These are phyloP conservation scores for Aurinia saxatilis DNA, from an alignment of 345 rosid genomes.

Conservation along the genomic window DNA sequence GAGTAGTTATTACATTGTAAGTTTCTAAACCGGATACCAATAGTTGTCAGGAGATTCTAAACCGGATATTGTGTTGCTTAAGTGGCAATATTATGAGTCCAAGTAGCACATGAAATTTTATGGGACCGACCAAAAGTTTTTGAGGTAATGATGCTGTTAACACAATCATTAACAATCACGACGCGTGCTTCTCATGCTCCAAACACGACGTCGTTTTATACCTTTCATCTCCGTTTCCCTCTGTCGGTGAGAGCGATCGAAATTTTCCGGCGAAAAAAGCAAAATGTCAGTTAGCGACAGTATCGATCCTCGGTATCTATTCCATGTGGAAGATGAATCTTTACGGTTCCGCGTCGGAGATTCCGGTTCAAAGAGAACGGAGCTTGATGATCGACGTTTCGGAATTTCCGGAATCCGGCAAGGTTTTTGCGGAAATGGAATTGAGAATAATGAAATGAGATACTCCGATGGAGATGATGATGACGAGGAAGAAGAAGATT, in stretches of 20 bases:
- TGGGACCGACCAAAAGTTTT: neutral
- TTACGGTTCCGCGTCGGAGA: slow-evolving; percentile 38
- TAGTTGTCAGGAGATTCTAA: neutral
- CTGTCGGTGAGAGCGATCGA: neutral
- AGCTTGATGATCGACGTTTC: slow-evolving; percentile 54
- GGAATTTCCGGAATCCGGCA: slow-evolving; percentile 38
- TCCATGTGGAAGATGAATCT: slow-evolving; percentile 47
- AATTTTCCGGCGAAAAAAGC: neutral
- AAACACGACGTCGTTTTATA: slow-evolving; percentile 2
- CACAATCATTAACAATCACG: slow-evolving; percentile 11
- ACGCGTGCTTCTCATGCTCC: slow-evolving; percentile 15
- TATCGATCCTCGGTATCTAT: slow-evolving; percentile 45
- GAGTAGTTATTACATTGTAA: neutral
- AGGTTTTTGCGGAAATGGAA: slow-evolving; percentile 10
- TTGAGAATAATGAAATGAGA: slow-evolving; percentile 21
- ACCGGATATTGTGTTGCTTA: neutral
- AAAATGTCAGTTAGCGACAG: slow-evolving; percentile 27
- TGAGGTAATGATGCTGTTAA: slow-evolving; percentile 3
- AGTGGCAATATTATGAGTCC: neutral
- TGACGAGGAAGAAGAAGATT: slow-evolving; percentile 37
- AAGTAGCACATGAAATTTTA: neutral
- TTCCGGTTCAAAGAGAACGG: slow-evolving; percentile 40
- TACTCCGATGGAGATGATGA: slow-evolving; percentile 50
- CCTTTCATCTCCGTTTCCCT: neutral
- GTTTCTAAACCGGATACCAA: slow-evolving; percentile 1